phyloP scores from a whole-genome alignment of 2,329 filamentous ascomycete genomes.

The Cercospora brassicicola region DNA sequence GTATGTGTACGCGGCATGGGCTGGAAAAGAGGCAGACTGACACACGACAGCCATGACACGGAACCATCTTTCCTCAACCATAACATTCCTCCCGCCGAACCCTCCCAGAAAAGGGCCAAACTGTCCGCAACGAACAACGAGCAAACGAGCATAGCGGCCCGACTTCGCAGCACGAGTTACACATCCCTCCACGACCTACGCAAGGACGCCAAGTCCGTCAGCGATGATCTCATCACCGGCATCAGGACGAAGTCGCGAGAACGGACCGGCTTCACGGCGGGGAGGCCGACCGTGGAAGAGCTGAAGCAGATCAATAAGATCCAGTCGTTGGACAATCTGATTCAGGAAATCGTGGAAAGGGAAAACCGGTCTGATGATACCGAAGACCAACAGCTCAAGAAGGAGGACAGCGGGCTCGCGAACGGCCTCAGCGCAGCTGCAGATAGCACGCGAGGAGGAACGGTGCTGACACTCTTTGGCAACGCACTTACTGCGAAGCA shows the following conservation, averaged over 20 bases:
- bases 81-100: slow-evolving; percentile 44
- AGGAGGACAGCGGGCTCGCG: slow-evolving; percentile 20
- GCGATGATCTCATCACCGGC: slow-evolving; percentile 42
- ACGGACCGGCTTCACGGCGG: slow-evolving; percentile 18
- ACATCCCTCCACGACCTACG: slow-evolving; percentile 45
- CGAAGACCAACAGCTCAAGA: slow-evolving; percentile 18
- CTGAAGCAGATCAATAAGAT: slow-evolving; percentile 39
- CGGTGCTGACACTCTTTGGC: slow-evolving; percentile 75
- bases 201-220: slow-evolving; percentile 45
- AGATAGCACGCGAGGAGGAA: slow-evolving; percentile 44
- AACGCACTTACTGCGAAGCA: slow-evolving; percentile 72
- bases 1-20: slow-evolving; percentile 32
- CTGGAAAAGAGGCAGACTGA: slow-evolving; percentile 18
- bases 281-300: slow-evolving; percentile 41
- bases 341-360: slow-evolving; percentile 34
- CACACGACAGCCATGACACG: slow-evolving; percentile 41
- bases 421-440: slow-evolving; percentile 18
- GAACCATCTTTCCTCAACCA: slow-evolving; percentile 49
- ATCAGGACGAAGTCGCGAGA: slow-evolving; percentile 34
- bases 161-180: slow-evolving; percentile 44
- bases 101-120: slow-evolving; percentile 49
- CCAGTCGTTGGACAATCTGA: slow-evolving; percentile 33
- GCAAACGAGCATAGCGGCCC: slow-evolving; percentile 42
- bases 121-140: slow-evolving; percentile 38
- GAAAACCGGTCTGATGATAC: slow-evolving; percentile 28